Base-by-base conservation (phyloP, 2,329 filamentous ascomycete genomes). In the Claviceps sp. region DNA sequence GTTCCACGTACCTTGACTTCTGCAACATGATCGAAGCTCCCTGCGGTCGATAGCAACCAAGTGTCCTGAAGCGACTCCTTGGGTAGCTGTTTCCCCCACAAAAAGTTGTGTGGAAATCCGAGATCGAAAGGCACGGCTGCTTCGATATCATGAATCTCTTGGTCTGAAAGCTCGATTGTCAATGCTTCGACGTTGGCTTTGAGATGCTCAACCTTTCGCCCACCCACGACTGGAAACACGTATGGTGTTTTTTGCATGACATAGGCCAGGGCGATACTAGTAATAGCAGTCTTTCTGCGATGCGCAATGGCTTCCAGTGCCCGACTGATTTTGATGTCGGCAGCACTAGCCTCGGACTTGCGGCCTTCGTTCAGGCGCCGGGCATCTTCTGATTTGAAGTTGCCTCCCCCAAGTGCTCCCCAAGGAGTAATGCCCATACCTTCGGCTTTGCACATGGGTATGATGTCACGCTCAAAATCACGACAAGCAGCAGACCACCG, bases 141-240 rank as follows among this genome's bases (percentile, higher is more conserved):
- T 54, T 89, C 85, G 53, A 89, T 81, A 58, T 81, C 75, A 40
- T 77, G 66, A 26, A 90, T 77, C 44, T 90, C 82, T 54, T 83
- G 73, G 0, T 71, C 63, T 0, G 69, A 75, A 38, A 90, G 68
- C 51, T 74, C 67, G 43, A 88, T 68, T 1, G 70, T 72, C 40
- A 90, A 70, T 0, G 83, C 82, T 59, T 83, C 77, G 57, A 88
- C 84, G 60, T 88, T 88, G 53, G 73, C 74, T 61, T 82, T 77
- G 42, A 90, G 68, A 61, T 89, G 84, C 48, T 83, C 78, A 9
- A 86, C 65, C 58, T 81, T 88, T 11, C 84, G 75, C 0, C 82
- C 82, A 11, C 85, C 85, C 4, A 88, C 72, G 42, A 89, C 80
- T 1, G 86, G 86, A 61, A 86, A 87, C 13, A 88, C 81, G 59